phyloP scores from a whole-genome alignment of 106 monocot species.

The Chionographis japonica region DNA sequence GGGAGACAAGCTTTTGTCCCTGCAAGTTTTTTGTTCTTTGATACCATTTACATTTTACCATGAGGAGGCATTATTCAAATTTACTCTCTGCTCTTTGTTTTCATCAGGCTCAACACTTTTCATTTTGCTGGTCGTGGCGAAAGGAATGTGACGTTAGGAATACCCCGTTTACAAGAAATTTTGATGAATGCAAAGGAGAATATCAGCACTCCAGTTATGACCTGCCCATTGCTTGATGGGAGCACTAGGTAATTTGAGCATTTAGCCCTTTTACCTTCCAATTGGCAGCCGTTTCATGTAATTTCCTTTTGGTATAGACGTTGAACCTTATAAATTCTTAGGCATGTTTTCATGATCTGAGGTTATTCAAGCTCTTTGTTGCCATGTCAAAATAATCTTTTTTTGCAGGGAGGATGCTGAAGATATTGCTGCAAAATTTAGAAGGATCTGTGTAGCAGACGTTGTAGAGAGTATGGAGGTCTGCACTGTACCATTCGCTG shows the following conservation, averaged over 20 bases:
- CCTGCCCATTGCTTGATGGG: conserved; percentile 55
- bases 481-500: conserved; percentile 49
- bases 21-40: too few species aligned
- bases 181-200: conserved; percentile 67
- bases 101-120: conserved; percentile 87
- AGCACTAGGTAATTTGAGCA: conserved; percentile 32
- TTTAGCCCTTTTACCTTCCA: not conserved
- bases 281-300: not conserved
- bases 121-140: conserved; percentile 96
- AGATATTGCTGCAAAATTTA: conserved; percentile 55
- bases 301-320: too few species aligned
- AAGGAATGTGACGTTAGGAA: conserved; percentile 96
- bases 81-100: not conserved
- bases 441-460: conserved; percentile 65
- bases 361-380: too few species aligned
- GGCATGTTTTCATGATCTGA: too few species aligned
- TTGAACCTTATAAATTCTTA: too few species aligned
- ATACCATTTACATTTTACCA: too few species aligned
- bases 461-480: conserved; percentile 78
- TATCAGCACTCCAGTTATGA: conserved; percentile 86
- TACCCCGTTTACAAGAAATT: conserved; percentile 91
- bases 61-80: not conserved
- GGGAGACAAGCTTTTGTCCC: too few species aligned
- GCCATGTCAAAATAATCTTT: not conserved
- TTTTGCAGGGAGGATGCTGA: conserved; percentile 75